Percentiles rank a stretch among this genome's conserved stretches.
Conservation (phyloP, 192 early-diverging fungal species). For the Umbelopsis isabellina region DNA sequence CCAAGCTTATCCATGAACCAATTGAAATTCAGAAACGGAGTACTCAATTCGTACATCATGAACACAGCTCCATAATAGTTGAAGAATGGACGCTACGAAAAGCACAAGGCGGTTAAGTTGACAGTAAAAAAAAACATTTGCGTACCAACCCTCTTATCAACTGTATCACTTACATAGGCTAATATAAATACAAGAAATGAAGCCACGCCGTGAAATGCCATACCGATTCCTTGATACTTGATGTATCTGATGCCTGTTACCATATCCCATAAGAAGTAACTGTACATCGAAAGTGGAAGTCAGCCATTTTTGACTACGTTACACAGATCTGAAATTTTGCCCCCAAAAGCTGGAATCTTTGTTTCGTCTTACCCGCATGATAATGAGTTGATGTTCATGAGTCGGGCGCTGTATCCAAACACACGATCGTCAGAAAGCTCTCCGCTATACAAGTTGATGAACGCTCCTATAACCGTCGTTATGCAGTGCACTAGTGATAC, state of each 20-base stretch:
- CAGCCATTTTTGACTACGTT: constrained; percentile 18
- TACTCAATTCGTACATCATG: constrained; percentile 90
- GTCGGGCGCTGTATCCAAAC: constrained; percentile 71
- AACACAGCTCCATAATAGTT: constrained; percentile 87
- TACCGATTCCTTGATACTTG: constrained; percentile 73
- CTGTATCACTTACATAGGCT: constrained; percentile 61
- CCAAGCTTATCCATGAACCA: constrained; percentile 93
- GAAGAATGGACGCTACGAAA: constrained; percentile 75
- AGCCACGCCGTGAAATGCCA: constrained; percentile 80
- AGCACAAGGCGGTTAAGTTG: background rate
- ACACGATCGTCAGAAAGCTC: constrained; percentile 67
- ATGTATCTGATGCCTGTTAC: constrained; percentile 65
- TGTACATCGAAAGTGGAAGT: constrained; percentile 25
- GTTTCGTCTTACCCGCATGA: constrained; percentile 72
- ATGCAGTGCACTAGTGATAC: constrained; percentile 81
- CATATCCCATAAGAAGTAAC: constrained; percentile 95
- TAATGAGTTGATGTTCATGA: constrained; percentile 79
- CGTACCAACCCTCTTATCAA: background rate
- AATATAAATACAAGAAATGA: constrained; percentile 78
- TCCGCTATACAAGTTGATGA: constrained; percentile 70
- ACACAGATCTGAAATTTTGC: constrained; percentile 5
- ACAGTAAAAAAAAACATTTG: background rate
- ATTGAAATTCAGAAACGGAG: constrained; percentile 89
- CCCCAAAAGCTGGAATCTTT: background rate
- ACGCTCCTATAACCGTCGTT: constrained; percentile 61